Base-by-base conservation (phyloP, 169 alveolate species). In the Eimeria necatrix region DNA sequence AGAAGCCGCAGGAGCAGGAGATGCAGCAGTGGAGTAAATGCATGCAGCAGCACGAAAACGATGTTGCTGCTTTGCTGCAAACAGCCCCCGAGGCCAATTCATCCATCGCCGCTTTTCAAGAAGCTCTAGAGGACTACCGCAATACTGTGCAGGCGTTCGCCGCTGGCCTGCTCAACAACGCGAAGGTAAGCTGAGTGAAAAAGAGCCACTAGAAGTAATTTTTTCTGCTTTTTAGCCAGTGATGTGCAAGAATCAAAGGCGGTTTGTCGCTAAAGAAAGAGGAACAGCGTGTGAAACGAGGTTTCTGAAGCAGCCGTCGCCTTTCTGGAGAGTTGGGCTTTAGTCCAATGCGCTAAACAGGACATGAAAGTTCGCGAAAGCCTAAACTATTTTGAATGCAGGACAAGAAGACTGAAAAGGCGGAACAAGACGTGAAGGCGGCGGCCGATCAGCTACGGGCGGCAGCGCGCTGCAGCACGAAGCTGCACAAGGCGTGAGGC, bases 401-500 rank as follows among this genome's bases (percentile, higher is more conserved):
- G 90, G 90, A 56, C 41, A 56, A 56, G 73, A 80, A 24, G 89
- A 51, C 56, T 81, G 73, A 81, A 53, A 71, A 81, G 32, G 90
- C 90, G n/a, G 20, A 22, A 7, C 74, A 56, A 22, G 74, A 81
- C 9, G 90, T 56, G 20, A 71, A 52, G 26, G 70, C 52, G 53
- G 52, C 90, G 32, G 74, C 73, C 0, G 90, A 52, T 48, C 73
- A 81, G 24, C 56, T 81, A 71, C 86, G 86, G 64, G 86, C 4
- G 64, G 12, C 51, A 61, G 86, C 86, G n/a, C n/a, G 48, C 20
- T 59, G 64, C 20, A 46, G 22, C n/a, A 48, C 22, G 22, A 76
- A 76, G 86, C 86, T 48, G 61, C 86, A 76, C 86, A 61, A 76
- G 86, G 86, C 86, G 20, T 76, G 22, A 76, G 9, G 48, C 64